A percentile compares a stretch with the other conserved stretches of the same genome.
Evolutionary conservation across 176 grass and related monocot species (phyloP).

Genomic region (Pharus latifolius): DNA sequence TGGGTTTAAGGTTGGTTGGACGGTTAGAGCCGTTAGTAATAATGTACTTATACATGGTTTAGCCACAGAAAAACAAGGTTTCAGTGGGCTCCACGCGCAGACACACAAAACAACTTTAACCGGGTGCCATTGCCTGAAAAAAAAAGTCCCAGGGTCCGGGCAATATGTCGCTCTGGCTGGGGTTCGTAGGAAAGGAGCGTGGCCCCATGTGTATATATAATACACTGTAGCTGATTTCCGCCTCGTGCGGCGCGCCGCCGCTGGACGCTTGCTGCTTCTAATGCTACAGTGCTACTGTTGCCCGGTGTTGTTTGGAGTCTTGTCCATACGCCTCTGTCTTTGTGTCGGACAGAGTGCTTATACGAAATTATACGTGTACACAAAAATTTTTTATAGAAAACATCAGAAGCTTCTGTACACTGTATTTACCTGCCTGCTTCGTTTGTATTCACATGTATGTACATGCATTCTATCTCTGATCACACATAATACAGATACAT

Average conservation of each 20-base stretch:
- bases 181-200: not conserved
- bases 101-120: not conserved
- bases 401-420: constrained; percentile 27
- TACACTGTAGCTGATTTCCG: constrained; percentile 9
- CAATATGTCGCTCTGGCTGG: constrained; percentile 27
- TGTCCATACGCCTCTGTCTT: constrained; percentile 25
- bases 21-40: not conserved
- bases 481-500: not conserved
- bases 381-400: no score
- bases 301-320: constrained; percentile 1
- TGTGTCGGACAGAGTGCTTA: not conserved
- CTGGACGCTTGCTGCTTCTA: not conserved
- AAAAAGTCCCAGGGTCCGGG: constrained; percentile 22
- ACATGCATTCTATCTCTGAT: not conserved
- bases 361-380: not conserved
- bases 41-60: not conserved
- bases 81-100: not conserved
- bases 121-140: constrained; percentile 13
- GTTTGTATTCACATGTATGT: not conserved
- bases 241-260: constrained; percentile 30
- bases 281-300: not conserved
- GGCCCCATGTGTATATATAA: not conserved
- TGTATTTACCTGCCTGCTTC: not conserved
- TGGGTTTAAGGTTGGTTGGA: constrained; percentile 4
- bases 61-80: not conserved